These are phyloP conservation scores for Mycena pura DNA, from an alignment of 768 basidiomycete species.

Conservation along the genomic window DNA sequence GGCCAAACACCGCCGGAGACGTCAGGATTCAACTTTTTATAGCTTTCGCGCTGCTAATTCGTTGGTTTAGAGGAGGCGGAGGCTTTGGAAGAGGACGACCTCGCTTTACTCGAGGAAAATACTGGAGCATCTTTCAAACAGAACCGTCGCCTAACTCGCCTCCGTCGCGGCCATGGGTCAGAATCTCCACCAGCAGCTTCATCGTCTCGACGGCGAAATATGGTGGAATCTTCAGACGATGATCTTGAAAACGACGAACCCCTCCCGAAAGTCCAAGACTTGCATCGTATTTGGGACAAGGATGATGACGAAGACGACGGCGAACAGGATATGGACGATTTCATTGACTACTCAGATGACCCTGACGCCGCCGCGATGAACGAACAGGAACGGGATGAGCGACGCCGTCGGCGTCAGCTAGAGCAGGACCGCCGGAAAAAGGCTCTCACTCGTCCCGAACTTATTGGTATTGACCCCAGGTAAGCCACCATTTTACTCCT, in stretches of 20 bases:
- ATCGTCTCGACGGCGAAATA: slow-evolving; percentile 62
- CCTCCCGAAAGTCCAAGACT: slow-evolving; percentile 65
- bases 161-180: slow-evolving; percentile 76
- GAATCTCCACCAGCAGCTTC: slow-evolving; percentile 71
- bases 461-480: slow-evolving; percentile 85
- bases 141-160: slow-evolving; percentile 62
- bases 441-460: slow-evolving; percentile 67
- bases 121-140: slow-evolving; percentile 82
- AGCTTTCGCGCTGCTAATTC: slow-evolving; percentile 5
- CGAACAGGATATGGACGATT: slow-evolving; percentile 78
- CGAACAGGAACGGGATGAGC: slow-evolving; percentile 77
- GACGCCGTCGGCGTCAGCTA: slow-evolving; percentile 69
- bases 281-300: slow-evolving; percentile 86
- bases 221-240: slow-evolving; percentile 80
- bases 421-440: slow-evolving; percentile 74
- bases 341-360: slow-evolving; percentile 84
- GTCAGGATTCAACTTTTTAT: slow-evolving; percentile 38
- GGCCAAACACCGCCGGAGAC: slow-evolving; percentile 69
- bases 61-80: slow-evolving; percentile 54
- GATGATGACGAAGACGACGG: slow-evolving; percentile 80
- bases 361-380: slow-evolving; percentile 72
- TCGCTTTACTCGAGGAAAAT: slow-evolving; percentile 89
- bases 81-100: slow-evolving; percentile 90
- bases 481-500: slow-evolving; percentile 24
- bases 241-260: slow-evolving; percentile 67